These are phyloP conservation scores for Hypoxylon sp. DNA, from an alignment of 2,329 filamentous ascomycete genomes.

Conservation along the genomic window DNA sequence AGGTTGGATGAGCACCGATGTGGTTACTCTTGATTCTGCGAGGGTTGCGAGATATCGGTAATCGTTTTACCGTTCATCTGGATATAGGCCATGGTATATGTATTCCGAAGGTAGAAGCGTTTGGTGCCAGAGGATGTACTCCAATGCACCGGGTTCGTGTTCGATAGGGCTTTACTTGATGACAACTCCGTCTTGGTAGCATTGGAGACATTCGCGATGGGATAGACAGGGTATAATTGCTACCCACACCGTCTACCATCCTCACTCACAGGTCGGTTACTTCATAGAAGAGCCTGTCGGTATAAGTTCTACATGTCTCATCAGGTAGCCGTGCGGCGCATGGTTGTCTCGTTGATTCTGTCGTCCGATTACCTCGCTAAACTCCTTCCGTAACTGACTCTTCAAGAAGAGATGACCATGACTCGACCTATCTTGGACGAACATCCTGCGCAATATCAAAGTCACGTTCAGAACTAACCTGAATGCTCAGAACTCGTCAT, in stretches of 20 bases:
- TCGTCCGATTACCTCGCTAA: conserved; percentile 4
- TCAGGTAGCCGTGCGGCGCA: background rate
- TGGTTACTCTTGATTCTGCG: background rate
- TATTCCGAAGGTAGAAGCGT: background rate
- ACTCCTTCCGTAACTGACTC: background rate
- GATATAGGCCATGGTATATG: background rate
- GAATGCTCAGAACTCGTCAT: background rate
- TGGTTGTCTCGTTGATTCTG: conserved; percentile 1
- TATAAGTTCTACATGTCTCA: conserved; percentile 18
- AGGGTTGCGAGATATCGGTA: conserved; percentile 4
- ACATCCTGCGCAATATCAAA: background rate
- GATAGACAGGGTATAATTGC: conserved; percentile 11
- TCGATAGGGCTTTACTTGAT: background rate
- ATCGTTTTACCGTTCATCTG: background rate
- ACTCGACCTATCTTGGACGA: background rate
- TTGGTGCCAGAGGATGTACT: conserved; percentile 1
- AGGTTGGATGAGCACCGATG: conserved; percentile 17
- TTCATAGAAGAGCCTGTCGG: background rate
- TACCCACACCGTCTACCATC: conserved; percentile 16
- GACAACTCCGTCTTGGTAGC: background rate
- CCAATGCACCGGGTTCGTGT: conserved; percentile 2
- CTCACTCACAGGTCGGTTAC: background rate
- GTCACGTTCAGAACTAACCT: background rate
- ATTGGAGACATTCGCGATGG: conserved; percentile 11
- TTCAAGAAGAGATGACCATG: background rate